A percentile compares a stretch with the other conserved stretches of the same genome.
Evolutionary conservation across 1,139 yeast genomes (phyloP).

Genomic region (Yamadazyma epiphylla): DNA sequence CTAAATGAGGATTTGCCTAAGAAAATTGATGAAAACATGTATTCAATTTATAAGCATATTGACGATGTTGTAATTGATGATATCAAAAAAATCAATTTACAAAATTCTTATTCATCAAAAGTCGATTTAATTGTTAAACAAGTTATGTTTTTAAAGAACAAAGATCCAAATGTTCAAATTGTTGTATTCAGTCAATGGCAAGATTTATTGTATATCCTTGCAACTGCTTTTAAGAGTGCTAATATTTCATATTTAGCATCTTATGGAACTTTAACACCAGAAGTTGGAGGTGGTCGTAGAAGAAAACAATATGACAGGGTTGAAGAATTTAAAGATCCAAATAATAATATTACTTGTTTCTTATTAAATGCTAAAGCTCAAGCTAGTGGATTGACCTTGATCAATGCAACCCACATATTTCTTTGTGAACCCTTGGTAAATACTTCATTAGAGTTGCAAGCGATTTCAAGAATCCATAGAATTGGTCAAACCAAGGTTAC

Average conservation of each 20-base stretch:
- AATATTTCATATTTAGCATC: conserved; percentile 50
- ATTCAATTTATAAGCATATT: conserved; percentile 48
- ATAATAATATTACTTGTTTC: conserved; percentile 67
- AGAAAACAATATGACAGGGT: conserved; percentile 41
- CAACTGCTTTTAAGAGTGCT: conserved; percentile 62
- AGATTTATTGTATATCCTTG: conserved; percentile 63
- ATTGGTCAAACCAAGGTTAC: conserved; percentile 84
- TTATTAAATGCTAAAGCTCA: conserved; percentile 80
- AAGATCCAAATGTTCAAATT: conserved; percentile 68
- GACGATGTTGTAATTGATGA: conserved; percentile 36
- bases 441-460: conserved; percentile 82
- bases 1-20: conserved; percentile 23
- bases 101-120: conserved; percentile 70
- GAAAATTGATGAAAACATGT: conserved; percentile 22
- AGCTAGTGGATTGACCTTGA: conserved; percentile 84
- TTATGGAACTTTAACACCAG: conserved; percentile 33
- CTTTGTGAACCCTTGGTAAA: conserved; percentile 91
- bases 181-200: conserved; percentile 88
- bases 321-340: conserved; percentile 60
- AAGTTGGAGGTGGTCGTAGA: conserved; percentile 26
- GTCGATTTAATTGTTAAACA: conserved; percentile 80
- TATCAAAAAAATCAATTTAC: conserved; percentile 42
- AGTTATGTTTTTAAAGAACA: conserved; percentile 54
- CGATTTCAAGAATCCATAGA: conserved; percentile 85
- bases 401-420: conserved; percentile 88